Evolutionary conservation across 805 yeast species (phyloP).

Genomic region (Hanseniaspora nectarophila): DNA sequence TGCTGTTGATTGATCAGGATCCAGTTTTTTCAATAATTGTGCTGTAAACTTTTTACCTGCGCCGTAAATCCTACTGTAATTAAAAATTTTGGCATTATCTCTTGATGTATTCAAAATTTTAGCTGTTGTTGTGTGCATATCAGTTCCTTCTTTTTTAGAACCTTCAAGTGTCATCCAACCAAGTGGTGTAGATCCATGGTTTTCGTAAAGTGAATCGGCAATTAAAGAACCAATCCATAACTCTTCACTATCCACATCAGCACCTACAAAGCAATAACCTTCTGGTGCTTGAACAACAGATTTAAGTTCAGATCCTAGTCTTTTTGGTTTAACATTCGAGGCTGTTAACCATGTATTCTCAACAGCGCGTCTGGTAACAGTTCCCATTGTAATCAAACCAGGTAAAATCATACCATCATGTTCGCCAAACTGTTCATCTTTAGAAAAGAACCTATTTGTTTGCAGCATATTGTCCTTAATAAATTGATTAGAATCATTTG

Average conservation of each 20-base stretch:
- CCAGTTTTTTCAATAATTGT: conserved; percentile 69
- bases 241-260: conserved; percentile 97
- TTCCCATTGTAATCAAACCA: conserved; percentile 81
- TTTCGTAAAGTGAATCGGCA: conserved; percentile 78
- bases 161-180: conserved; percentile 99
- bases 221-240: conserved; percentile 93
- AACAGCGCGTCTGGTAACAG: conserved; percentile 89
- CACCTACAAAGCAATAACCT: conserved; percentile 90
- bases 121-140: conserved; percentile 89
- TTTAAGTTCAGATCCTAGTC: conserved; percentile 90
- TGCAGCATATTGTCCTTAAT: conserved; percentile 5
- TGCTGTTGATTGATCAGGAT: conserved; percentile 51
- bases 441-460: conserved; percentile 12
- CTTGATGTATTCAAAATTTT: conserved; percentile 76
- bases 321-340: conserved; percentile 71
- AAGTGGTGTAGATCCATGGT: conserved; percentile 92
- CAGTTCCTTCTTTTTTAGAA: conserved; percentile 80
- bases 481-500: not conserved
- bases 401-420: conserved; percentile 71
- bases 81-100: conserved; percentile 87
- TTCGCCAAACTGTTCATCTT: conserved; percentile 15
- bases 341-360: conserved; percentile 98
- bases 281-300: conserved; percentile 74
- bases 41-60: conserved; percentile 91
- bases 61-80: conserved; percentile 94